Conservation (phyloP, 2,329 filamentous ascomycete species). For the Diaporthe citriasiana region DNA sequence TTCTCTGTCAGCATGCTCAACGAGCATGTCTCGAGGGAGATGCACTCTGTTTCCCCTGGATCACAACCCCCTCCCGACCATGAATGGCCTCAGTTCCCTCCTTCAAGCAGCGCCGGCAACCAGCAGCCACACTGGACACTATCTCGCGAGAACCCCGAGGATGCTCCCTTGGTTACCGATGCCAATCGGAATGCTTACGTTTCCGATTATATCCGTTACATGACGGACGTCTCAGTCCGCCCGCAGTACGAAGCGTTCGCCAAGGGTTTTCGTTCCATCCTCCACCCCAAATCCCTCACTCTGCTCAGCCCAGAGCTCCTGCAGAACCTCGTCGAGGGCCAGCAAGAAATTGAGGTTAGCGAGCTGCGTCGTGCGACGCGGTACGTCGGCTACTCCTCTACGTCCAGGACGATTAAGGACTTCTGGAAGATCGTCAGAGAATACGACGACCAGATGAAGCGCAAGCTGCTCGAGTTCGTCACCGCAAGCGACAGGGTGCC, state of each 20-base stretch:
- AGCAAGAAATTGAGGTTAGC: slow-evolving; percentile 82
- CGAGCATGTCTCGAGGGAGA: slow-evolving; percentile 69
- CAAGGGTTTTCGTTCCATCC: slow-evolving; percentile 82
- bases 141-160: slow-evolving; percentile 58
- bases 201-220: slow-evolving; percentile 85
- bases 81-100: slow-evolving; percentile 67
- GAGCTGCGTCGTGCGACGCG: slow-evolving; percentile 79
- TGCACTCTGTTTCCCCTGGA: slow-evolving; percentile 57
- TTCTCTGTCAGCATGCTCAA: slow-evolving; percentile 78
- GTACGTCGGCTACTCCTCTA: slow-evolving; percentile 85
- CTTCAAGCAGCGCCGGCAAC: slow-evolving; percentile 18
- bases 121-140: slow-evolving; percentile 40
- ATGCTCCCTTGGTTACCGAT: slow-evolving; percentile 83
- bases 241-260: slow-evolving; percentile 86
- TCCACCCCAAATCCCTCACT: slow-evolving; percentile 77
- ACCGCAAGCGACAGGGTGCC: slow-evolving; percentile 93
- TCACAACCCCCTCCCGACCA: slow-evolving; percentile 25
- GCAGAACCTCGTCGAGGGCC: slow-evolving; percentile 85
- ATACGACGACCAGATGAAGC: slow-evolving; percentile 78
- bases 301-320: slow-evolving; percentile 80
- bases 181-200: slow-evolving; percentile 84
- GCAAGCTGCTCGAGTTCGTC: slow-evolving; percentile 89
- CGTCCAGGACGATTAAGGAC: slow-evolving; percentile 77
- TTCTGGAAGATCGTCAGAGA: slow-evolving; percentile 87
- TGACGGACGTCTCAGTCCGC: slow-evolving; percentile 82